Percentiles rank a stretch among this genome's conserved stretches.
Evolutionary conservation across 345 rosid species (phyloP).

Genomic region (Gynandropsis gynandra): DNA sequence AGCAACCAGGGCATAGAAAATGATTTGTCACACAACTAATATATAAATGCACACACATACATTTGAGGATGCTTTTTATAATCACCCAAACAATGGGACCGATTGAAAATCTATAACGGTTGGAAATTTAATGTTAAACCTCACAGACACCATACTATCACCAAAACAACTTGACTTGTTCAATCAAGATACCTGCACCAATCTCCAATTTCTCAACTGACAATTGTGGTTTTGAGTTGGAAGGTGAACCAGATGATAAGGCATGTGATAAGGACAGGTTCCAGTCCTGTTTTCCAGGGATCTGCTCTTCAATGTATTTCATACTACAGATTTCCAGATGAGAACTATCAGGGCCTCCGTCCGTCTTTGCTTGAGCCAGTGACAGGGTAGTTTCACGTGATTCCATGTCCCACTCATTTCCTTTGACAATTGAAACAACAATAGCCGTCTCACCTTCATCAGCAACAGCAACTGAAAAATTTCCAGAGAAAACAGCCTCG

Average conservation of each 20-base stretch:
- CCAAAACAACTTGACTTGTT: constrained; percentile 3
- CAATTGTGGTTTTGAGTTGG: constrained; percentile 23
- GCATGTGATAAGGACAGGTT: constrained; percentile 42
- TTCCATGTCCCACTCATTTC: constrained; percentile 36
- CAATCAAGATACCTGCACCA: constrained; percentile 15
- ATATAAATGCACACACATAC: no score
- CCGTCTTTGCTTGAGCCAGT: constrained; percentile 30
- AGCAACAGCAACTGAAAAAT: constrained; percentile 71
- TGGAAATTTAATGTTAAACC: constrained; percentile 7
- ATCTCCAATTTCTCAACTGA: constrained; percentile 16
- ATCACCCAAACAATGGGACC: no score
- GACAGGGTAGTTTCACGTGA: constrained; percentile 33
- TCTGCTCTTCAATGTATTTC: constrained; percentile 30
- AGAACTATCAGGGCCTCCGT: constrained; percentile 27
- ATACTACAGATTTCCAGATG: constrained; percentile 26
- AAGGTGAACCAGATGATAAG: constrained; percentile 29
- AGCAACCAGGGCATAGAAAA: constrained; percentile 12
- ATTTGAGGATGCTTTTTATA: no score
- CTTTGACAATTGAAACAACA: constrained; percentile 73
- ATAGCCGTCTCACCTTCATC: constrained; percentile 94
- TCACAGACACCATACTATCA: neutral
- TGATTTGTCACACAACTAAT: neutral
- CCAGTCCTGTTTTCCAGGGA: constrained; percentile 29
- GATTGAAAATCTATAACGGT: neutral
- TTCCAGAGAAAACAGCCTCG: constrained; percentile 52